Evolutionary conservation across 768 basidiomycete species (phyloP), one percentile per base, ranked within the genome.

Genomic region (Lactarius indigo): DNA sequence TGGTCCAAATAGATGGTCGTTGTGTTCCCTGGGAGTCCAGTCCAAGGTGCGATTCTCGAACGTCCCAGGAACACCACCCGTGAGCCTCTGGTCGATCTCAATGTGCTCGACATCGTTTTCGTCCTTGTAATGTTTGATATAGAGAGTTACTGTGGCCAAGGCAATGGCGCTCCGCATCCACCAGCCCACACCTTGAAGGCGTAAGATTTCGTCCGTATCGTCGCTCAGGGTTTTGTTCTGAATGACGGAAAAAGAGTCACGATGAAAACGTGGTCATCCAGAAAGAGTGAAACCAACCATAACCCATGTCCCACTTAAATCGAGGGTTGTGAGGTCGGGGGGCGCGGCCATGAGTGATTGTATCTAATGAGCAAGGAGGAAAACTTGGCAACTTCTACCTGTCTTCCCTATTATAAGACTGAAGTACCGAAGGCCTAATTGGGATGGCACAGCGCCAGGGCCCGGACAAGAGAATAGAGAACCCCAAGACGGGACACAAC

Each of bases 121-220:
- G 57, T 88, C 84, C 69, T 82, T 87, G 78, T 81, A 85, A 72
- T 92, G 77, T 65, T 84, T 88, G 72, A 91, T 74, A 54, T 62
- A 62, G 44, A 92, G 82, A 28, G 86, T 88, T 56, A 92, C 71
- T 20, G 83, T 85, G 37, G 82, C 86, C 31, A 79, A 37, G 28
- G 73, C 63, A 71, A 93, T 91, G 30, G 83, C 74, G 65, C 82
- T 86, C 69, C 91, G 85, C 70, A 79, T 88, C 56, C 87, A 65
- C 91, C 91, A 93, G 39, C 86, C 74, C 37, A 93, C 81, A 59
- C 91, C 91, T 74, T 92, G 91, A 3, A 88, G 78, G 37, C 75
- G 73, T 50, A 93, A 84, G 68, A 93, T 87, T 31, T 80, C 79
- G 61, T 91, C 90, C 5, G 81, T 80, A 35, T 73, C 71, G 70